Evolutionary conservation across 257 asterid species (phyloP).

Genomic region (Primulina huaijiensis): DNA sequence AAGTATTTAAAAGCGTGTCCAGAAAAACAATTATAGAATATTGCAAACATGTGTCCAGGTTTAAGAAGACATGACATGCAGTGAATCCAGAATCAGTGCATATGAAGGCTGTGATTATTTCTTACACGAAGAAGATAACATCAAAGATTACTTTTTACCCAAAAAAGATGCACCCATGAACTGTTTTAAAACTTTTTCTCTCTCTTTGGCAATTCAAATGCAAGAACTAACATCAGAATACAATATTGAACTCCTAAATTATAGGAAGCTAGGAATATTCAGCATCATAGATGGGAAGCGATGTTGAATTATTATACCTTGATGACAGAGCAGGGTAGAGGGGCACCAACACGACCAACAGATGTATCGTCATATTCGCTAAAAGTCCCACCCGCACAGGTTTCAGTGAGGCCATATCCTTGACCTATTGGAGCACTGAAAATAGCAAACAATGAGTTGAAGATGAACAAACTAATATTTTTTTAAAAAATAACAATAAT

Average conservation of each 20-base stretch:
- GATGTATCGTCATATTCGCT: conserved; percentile 92
- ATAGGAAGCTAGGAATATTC: not conserved
- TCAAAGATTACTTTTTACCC: not conserved
- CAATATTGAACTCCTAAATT: not conserved
- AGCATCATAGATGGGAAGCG: not conserved
- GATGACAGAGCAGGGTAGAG: conserved; percentile 82
- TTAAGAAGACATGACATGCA: not conserved
- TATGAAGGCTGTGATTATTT: not conserved
- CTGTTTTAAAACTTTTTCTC: not conserved
- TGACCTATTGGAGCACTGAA: conserved; percentile 95
- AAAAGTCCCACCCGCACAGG: conserved; percentile 98
- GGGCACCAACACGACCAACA: conserved; percentile 97
- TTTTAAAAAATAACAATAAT: not conserved
- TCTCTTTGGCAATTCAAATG: not conserved
- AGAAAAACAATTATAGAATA: not conserved
- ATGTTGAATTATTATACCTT: conserved; percentile 47
- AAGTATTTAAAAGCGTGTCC: not conserved
- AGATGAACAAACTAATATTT: not conserved
- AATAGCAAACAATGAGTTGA: conserved; percentile 24
- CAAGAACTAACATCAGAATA: not conserved
- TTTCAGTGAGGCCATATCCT: conserved; percentile 98
- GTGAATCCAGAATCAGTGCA: not conserved
- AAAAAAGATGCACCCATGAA: not conserved
- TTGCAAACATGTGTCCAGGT: not conserved
- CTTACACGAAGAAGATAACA: not conserved